Evolutionary conservation across 2,329 filamentous ascomycete species (phyloP).

Genomic region (Phialocephala subalpina): DNA sequence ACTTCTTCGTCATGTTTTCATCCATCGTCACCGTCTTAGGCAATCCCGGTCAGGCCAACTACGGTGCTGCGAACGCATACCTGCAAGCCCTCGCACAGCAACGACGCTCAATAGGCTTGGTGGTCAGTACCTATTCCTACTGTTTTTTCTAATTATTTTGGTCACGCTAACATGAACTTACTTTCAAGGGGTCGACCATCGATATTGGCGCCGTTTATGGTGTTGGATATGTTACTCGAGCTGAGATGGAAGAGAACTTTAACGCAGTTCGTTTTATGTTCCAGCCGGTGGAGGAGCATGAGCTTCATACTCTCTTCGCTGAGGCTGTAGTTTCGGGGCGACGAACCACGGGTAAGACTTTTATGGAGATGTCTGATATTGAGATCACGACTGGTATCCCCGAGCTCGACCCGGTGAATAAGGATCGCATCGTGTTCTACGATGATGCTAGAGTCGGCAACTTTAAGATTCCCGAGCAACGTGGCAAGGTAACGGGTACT

Average conservation of each 20-base stretch:
- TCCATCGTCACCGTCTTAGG: background rate
- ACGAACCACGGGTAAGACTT: no score
- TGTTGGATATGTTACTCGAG: slow-evolving; percentile 3
- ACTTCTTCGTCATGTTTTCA: slow-evolving; percentile 3
- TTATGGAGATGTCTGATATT: no score
- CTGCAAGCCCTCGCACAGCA: background rate
- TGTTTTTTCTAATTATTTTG: no score
- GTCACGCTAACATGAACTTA: background rate
- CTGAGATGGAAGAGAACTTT: background rate
- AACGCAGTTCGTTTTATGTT: background rate
- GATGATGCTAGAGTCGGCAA: slow-evolving; percentile 1
- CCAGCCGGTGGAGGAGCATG: background rate
- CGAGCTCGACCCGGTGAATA: background rate
- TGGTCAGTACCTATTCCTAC: no score
- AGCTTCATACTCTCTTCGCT: slow-evolving; percentile 5
- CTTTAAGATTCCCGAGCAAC: slow-evolving; percentile 3
- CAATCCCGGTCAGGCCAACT: background rate
- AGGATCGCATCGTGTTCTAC: background rate
- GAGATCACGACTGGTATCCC: background rate
- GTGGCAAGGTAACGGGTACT: background rate
- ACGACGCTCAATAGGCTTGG: background rate
- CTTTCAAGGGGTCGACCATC: slow-evolving; percentile 8
- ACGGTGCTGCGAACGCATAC: background rate
- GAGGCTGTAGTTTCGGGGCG: slow-evolving; percentile 8
- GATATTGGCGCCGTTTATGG: slow-evolving; percentile 10